Conservation (phyloP, 805 yeast species). For the Candida awuae region DNA sequence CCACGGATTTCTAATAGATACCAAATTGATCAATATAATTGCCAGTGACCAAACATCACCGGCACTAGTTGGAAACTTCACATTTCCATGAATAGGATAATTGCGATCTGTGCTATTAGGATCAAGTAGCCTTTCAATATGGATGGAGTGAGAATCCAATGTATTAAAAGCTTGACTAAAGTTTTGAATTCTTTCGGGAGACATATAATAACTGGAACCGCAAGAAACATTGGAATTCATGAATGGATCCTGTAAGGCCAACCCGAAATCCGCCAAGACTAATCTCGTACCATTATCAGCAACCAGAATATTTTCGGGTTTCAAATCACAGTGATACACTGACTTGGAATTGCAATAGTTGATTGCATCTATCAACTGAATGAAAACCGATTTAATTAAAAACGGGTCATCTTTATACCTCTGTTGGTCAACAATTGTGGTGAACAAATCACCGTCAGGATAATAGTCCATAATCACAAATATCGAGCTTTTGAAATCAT, state of each 20-base stretch:
- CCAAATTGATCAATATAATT: conserved; percentile 67
- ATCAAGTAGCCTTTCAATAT: conserved; percentile 22
- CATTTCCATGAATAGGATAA: conserved; percentile 22
- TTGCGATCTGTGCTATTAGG: conserved; percentile 15
- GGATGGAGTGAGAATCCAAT: conserved; percentile 26
- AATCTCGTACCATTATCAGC: conserved; percentile 46
- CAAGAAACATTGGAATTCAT: conserved; percentile 69
- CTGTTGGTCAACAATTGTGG: conserved; percentile 70
- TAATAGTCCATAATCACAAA: conserved; percentile 82
- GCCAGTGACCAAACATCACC: conserved; percentile 89
- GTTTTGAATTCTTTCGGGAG: conserved; percentile 63
- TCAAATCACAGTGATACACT: conserved; percentile 89
- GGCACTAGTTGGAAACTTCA: conserved; percentile 53
- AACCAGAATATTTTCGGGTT: conserved; percentile 88
- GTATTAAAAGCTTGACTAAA: conserved; percentile 33
- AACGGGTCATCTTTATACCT: conserved; percentile 47
- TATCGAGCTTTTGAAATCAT: conserved; percentile 49
- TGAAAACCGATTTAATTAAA: conserved; percentile 48
- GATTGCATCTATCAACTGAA: conserved; percentile 77
- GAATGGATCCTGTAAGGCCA: conserved; percentile 55
- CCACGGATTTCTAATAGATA: conserved; percentile 89
- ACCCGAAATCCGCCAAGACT: conserved; percentile 81
- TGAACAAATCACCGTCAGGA: conserved; percentile 79
- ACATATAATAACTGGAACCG: conserved; percentile 88
- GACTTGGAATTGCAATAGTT: conserved; percentile 73